Evolutionary conservation across 2,329 filamentous ascomycete genomes (phyloP).

Genomic region (Phoma sp.): DNA sequence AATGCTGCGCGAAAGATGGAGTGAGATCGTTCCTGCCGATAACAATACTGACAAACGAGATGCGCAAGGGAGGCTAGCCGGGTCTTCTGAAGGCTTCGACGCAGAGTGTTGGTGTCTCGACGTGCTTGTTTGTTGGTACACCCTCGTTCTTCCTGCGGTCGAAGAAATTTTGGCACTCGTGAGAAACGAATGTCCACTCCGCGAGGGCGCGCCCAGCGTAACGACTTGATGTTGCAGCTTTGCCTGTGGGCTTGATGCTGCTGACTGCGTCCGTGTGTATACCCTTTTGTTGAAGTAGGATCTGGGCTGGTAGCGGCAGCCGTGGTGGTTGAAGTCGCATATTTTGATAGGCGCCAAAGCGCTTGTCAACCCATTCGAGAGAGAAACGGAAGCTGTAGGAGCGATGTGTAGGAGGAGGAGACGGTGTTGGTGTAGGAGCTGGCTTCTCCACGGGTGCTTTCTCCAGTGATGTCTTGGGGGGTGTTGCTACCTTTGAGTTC

Average conservation of each 20-base stretch:
- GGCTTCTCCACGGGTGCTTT: constrained; percentile 12
- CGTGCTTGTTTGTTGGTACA: constrained; percentile 68
- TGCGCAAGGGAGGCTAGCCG: constrained; percentile 32
- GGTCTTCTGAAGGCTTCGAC: constrained; percentile 68
- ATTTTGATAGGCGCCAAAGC: constrained; percentile 64
- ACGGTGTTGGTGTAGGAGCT: constrained; percentile 45
- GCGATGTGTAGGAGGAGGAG: constrained; percentile 61
- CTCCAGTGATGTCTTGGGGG: constrained; percentile 9
- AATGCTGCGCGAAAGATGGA: constrained; percentile 12
- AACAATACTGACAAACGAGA: constrained; percentile 6
- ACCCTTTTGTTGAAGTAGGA: constrained; percentile 60
- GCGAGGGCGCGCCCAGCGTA: constrained; percentile 77
- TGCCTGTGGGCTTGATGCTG: constrained; percentile 47
- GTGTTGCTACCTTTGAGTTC: constrained; percentile 23
- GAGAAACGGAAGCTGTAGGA: constrained; percentile 77
- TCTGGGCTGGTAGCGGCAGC: constrained; percentile 74
- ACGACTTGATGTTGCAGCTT: constrained; percentile 54
- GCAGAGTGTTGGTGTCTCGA: constrained; percentile 72
- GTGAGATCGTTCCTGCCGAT: constrained; percentile 34
- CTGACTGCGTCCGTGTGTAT: constrained; percentile 38
- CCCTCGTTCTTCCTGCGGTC: constrained; percentile 79
- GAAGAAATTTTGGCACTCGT: constrained; percentile 82
- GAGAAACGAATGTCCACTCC: constrained; percentile 78
- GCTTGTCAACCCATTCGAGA: constrained; percentile 69
- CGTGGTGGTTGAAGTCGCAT: constrained; percentile 71